These are phyloP conservation scores for Rhizomucor miehei DNA, from an alignment of 371 early-diverging fungal genomes.

Conservation along the genomic window DNA sequence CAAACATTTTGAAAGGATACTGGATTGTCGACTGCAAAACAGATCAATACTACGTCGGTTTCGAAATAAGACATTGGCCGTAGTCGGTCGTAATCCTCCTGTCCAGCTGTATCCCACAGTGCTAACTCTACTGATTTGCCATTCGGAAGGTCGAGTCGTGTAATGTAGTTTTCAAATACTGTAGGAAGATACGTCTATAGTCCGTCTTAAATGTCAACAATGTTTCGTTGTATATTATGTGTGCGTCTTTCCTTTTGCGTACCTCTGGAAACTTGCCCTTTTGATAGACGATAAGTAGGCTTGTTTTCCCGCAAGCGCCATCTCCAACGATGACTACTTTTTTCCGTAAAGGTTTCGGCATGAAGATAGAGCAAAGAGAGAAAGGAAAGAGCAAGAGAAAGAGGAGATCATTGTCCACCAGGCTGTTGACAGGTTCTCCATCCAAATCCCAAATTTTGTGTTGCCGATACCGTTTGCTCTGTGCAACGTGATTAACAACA, in stretches of 20 bases:
- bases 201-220: background rate
- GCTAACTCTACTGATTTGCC: constrained; percentile 79
- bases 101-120: constrained; percentile 93
- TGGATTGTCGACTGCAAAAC: constrained; percentile 77
- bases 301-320: constrained; percentile 41
- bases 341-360: constrained; percentile 18
- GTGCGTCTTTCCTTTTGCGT: background rate
- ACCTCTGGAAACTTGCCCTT: constrained; percentile 25
- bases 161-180: constrained; percentile 86
- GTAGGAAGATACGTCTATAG: constrained; percentile 57
- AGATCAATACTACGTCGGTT: constrained; percentile 87
- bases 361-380: background rate
- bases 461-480: background rate
- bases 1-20: constrained; percentile 80
- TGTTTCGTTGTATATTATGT: too few relatives aligned
- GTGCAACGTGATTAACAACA: background rate
- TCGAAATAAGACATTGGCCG: constrained; percentile 85
- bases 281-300: constrained; percentile 37
- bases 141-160: constrained; percentile 69
- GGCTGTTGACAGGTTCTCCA: background rate
- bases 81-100: constrained; percentile 84
- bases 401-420: background rate
- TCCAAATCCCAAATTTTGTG: background rate
- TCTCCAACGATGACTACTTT: constrained; percentile 42
- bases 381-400: background rate